Conservation (phyloP, 176 grass and related monocot genomes). For the Bolboschoenus planiculmis region DNA sequence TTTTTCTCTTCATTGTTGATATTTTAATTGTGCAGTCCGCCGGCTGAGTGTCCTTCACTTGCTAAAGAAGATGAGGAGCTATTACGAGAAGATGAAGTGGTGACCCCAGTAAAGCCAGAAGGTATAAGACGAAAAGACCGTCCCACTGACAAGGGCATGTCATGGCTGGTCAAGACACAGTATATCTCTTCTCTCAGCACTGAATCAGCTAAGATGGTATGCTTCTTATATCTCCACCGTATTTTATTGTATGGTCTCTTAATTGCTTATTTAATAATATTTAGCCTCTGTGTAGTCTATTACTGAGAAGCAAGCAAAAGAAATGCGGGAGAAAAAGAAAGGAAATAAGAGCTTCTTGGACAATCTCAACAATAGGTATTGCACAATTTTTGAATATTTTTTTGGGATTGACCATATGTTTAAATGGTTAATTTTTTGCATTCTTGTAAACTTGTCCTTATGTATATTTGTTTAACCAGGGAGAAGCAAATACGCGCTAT, state of each 20-base stretch:
- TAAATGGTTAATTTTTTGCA: conserved; percentile 18
- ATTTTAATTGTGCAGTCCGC: conserved; percentile 40
- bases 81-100: conserved; percentile 75
- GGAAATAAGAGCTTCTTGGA: conserved; percentile 71
- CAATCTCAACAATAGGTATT: conserved; percentile 78
- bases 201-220: conserved; percentile 84
- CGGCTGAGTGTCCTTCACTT: conserved; percentile 35
- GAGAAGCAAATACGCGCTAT: conserved; percentile 89
- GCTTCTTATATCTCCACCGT: conserved; percentile 23
- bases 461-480: conserved; percentile 41
- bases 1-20: not conserved
- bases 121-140: conserved; percentile 92
- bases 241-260: not conserved
- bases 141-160: conserved; percentile 90
- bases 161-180: conserved; percentile 99
- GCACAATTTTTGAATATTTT: conserved; percentile 21
- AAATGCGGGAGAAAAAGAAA: conserved; percentile 78
- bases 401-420: conserved; percentile 10
- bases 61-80: conserved; percentile 82
- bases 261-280: conserved; percentile 7
- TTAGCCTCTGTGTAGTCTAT: conserved; percentile 49
- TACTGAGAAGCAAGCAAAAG: conserved; percentile 98
- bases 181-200: conserved; percentile 92
- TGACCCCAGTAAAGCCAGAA: conserved; percentile 83
- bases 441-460: conserved; percentile 27